A percentile compares a stretch with the other conserved stretches of the same genome.
Conservation (phyloP, 768 basidiomycete species). For the Solioccasus polychromus region DNA sequence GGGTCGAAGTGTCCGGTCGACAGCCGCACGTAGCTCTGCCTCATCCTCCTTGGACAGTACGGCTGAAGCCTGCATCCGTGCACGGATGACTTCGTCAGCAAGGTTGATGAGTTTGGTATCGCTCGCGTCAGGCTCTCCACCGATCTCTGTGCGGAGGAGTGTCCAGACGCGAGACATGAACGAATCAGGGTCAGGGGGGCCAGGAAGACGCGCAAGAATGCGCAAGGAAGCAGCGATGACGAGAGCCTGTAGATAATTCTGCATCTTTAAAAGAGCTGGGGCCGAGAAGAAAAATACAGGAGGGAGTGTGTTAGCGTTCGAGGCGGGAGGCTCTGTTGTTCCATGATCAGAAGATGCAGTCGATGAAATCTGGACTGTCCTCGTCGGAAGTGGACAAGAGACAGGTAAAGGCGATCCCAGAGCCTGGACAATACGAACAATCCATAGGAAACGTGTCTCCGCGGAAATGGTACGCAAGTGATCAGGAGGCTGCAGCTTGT, state of each 20-base stretch:
- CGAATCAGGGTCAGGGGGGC: constrained; percentile 19
- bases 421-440: constrained; percentile 45
- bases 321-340: background rate
- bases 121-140: constrained; percentile 29
- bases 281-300: constrained; percentile 63
- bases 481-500: constrained; percentile 1
- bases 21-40: constrained; percentile 50
- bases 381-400: constrained; percentile 31
- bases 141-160: constrained; percentile 57
- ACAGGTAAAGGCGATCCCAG: constrained; percentile 44
- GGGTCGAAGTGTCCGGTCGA: constrained; percentile 58
- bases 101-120: constrained; percentile 63
- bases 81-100: constrained; percentile 69
- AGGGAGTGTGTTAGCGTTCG: constrained; percentile 48
- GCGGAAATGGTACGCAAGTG: constrained; percentile 13
- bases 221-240: constrained; percentile 61
- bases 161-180: constrained; percentile 66
- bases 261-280: constrained; percentile 52
- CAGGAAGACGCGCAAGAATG: constrained; percentile 47
- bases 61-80: constrained; percentile 32
- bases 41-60: constrained; percentile 44
- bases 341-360: background rate
- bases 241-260: constrained; percentile 71
- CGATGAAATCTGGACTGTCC: constrained; percentile 9
- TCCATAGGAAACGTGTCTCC: constrained; percentile 37